Percentiles rank a stretch among this genome's conserved stretches.
phyloP scores from a whole-genome alignment of 2,329 filamentous ascomycete species.

The Colletotrichum shisoi region DNA sequence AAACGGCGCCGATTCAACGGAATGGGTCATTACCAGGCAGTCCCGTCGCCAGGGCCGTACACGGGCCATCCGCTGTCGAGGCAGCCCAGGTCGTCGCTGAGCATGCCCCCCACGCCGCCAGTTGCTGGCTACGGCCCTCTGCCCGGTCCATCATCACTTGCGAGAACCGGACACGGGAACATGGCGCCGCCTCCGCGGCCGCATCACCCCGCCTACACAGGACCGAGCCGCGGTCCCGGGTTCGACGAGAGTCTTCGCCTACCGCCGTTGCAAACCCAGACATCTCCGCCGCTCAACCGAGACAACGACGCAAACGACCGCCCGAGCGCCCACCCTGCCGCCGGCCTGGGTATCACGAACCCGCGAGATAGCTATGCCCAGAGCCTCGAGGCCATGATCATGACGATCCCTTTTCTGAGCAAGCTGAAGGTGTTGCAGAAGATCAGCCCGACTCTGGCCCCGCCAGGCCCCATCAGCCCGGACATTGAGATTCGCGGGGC shows the following conservation, averaged over 20 bases:
- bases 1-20: constrained; percentile 70
- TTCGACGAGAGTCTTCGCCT: constrained; percentile 64
- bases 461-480: constrained; percentile 44
- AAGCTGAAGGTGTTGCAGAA: constrained; percentile 80
- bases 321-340: constrained; percentile 41
- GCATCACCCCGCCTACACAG: constrained; percentile 48
- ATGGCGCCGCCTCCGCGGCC: constrained; percentile 66
- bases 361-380: constrained; percentile 49
- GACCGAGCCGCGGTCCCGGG: constrained; percentile 45
- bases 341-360: constrained; percentile 43
- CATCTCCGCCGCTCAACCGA: constrained; percentile 42
- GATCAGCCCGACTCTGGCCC: constrained; percentile 73
- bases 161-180: constrained; percentile 45
- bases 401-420: constrained; percentile 75
- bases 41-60: constrained; percentile 37
- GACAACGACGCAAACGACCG: constrained; percentile 34
- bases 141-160: constrained; percentile 40
- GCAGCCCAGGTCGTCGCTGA: constrained; percentile 39
- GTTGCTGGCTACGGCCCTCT: constrained; percentile 44
- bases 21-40: constrained; percentile 47
- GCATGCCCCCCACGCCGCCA: constrained; percentile 43
- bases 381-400: constrained; percentile 73
- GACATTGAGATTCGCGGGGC: constrained; percentile 69
- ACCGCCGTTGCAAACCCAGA: constrained; percentile 61
- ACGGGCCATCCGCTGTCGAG: constrained; percentile 29